Evolutionary conservation across 2,329 filamentous ascomycete species (phyloP), one percentile per base, ranked within the genome.

Genomic region (Aschersonia sp.): DNA sequence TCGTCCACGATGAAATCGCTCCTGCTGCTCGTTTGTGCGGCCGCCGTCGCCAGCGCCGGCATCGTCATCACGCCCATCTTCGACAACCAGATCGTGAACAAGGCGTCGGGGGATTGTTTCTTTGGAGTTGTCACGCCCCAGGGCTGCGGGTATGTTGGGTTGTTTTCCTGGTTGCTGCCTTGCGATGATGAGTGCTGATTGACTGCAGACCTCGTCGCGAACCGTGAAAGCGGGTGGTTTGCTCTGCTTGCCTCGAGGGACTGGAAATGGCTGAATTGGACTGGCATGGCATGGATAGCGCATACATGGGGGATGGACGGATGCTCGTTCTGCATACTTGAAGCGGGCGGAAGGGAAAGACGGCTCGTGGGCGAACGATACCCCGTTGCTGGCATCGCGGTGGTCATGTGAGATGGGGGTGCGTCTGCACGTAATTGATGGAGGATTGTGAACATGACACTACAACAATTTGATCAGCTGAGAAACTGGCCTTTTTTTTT

Each of bases 1-100:
- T 20, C 20, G 20, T 20, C 20, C 20, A 20, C 51, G 49, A 64
- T 64, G 61, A 61, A 59, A 55, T 53, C 55, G 7, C 32, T 58
- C 1, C 35, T 60, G 28, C 49, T 65, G 20, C 58, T 68, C 20
- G 50, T 73, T 49, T 51, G 74, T 44, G 69, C 69, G 43, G 69
- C 69, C 47, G 61, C 72, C 3, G 56, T 75, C 45, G 72, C 59
- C 56, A 69, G 63, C 52, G 76, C 75, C 31, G 74, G 70, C 48
- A 67, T 79, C 45, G 73, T 80, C 57, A 71, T 75, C 57, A 76
- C 72, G 4, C 75, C 75, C 46, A 68, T 79, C 53, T 62, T 59
- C 42, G 50, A 58, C 29, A 62, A 78, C 51, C 74, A 78, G 58
- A 64, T 78, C 35, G 70, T 79, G n/a, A 56, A 63, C 31, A 72